These are phyloP conservation scores for Collybiopsis luxurians DNA, from an alignment of 768 basidiomycete species.

Conservation along the genomic window DNA sequence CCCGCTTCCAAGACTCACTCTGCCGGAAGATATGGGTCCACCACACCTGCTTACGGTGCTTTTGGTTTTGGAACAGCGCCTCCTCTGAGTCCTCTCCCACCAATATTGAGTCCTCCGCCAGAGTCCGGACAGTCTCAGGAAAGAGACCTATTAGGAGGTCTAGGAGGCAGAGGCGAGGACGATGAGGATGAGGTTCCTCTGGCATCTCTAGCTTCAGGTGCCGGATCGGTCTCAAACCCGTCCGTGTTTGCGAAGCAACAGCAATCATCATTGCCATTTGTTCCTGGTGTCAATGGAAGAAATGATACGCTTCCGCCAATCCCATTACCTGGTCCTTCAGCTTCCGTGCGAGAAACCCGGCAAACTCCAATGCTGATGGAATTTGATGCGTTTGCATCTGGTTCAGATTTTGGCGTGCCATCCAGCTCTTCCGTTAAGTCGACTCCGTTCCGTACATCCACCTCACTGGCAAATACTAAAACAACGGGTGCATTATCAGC, in stretches of 20 bases:
- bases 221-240: neutral
- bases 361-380: neutral
- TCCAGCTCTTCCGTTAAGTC: neutral
- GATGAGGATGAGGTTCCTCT: slow-evolving; percentile 4
- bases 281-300: neutral
- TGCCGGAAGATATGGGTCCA: neutral
- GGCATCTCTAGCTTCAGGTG: neutral
- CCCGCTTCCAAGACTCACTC: neutral
- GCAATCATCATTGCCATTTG: neutral
- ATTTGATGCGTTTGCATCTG: neutral
- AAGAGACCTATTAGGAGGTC: neutral
- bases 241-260: slow-evolving; percentile 1
- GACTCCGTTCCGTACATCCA: neutral
- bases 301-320: slow-evolving; percentile 3
- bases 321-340: neutral
- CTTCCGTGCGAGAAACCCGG: neutral
- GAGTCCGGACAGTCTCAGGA: neutral
- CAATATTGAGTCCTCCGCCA: slow-evolving; percentile 4
- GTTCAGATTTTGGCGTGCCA: neutral
- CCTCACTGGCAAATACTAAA: neutral
- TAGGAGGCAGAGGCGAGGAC: neutral
- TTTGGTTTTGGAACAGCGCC: slow-evolving; percentile 1
- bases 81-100: slow-evolving; percentile 6
- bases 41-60: neutral
- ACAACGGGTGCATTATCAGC: slow-evolving; percentile 61